Percentiles rank a stretch among this genome's conserved stretches.
Conservation (phyloP, 805 yeast genomes). For the Saccharomycopsis sp. region DNA sequence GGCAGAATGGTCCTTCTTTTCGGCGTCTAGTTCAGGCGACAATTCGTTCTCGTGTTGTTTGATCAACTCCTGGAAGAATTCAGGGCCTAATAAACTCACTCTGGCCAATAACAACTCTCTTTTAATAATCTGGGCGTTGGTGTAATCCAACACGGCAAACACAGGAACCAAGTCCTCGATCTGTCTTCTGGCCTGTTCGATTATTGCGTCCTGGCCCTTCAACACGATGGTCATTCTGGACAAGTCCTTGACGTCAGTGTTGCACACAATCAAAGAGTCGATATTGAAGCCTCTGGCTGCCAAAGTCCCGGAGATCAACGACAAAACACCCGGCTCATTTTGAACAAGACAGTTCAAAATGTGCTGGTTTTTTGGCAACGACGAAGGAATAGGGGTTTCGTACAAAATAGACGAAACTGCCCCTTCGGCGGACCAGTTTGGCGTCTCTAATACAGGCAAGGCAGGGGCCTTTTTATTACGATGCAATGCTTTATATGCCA, state of each 20-base stretch:
- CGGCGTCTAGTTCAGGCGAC: conserved; percentile 25
- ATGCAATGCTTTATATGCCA: conserved; percentile 89
- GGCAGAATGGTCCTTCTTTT: conserved; percentile 28
- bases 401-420: conserved; percentile 94
- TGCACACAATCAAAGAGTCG: conserved; percentile 93
- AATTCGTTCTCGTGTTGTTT: conserved; percentile 55
- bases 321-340: conserved; percentile 96
- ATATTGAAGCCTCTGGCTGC: conserved; percentile 99
- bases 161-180: conserved; percentile 97
- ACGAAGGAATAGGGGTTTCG: conserved; percentile 63
- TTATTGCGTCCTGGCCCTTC: conserved; percentile 90
- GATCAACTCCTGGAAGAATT: conserved; percentile 90
- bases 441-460: conserved; percentile 87
- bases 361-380: conserved; percentile 70
- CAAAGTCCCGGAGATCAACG: conserved; percentile 86
- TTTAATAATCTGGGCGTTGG: conserved; percentile 81
- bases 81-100: conserved; percentile 93
- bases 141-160: conserved; percentile 93
- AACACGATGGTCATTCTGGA: conserved; percentile 96
- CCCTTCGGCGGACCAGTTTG: conserved; percentile 92
- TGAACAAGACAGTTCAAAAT: conserved; percentile 95
- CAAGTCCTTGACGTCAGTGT: conserved; percentile 90
- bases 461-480: conserved; percentile 84
- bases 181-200: conserved; percentile 97
- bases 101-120: conserved; percentile 90